phyloP scores from a whole-genome alignment of 2,329 filamentous ascomycete species.

The Trichoderma afroharzianum region DNA sequence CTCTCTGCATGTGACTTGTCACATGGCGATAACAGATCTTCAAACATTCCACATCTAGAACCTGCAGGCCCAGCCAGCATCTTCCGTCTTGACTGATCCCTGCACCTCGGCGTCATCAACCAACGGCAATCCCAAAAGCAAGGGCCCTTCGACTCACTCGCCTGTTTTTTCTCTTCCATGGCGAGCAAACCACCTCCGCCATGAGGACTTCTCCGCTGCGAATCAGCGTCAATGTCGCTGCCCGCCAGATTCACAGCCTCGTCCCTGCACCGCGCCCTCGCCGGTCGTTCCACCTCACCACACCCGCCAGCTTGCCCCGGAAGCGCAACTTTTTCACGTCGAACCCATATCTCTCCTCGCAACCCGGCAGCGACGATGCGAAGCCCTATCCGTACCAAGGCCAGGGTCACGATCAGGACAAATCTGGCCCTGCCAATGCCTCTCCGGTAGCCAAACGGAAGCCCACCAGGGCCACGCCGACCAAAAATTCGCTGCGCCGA shows the following conservation, averaged over 20 bases:
- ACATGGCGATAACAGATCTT: constrained; percentile 25
- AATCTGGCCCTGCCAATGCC: background rate
- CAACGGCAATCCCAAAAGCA: background rate
- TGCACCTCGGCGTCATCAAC: background rate
- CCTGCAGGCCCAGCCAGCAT: background rate
- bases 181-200: background rate
- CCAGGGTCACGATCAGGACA: constrained; percentile 5
- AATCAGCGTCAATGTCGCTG: constrained; percentile 30
- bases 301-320: constrained; percentile 43
- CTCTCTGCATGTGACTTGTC: constrained; percentile 20
- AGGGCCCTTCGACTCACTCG: background rate
- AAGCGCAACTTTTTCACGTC: constrained; percentile 65
- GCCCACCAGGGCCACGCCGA: constrained; percentile 40
- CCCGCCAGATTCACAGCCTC: constrained; percentile 30
- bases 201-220: constrained; percentile 35
- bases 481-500: constrained; percentile 74
- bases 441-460: constrained; percentile 42
- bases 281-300: constrained; percentile 46
- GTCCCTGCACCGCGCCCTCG: constrained; percentile 27
- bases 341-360: constrained; percentile 51
- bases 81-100: background rate
- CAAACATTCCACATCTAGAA: background rate
- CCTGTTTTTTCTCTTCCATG: background rate
- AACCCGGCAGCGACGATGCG: constrained; percentile 15
- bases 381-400: constrained; percentile 21